Percentiles rank a stretch among this genome's conserved stretches.
Conservation (phyloP, 176 grass and related monocot species). For the Stipa capillata region DNA sequence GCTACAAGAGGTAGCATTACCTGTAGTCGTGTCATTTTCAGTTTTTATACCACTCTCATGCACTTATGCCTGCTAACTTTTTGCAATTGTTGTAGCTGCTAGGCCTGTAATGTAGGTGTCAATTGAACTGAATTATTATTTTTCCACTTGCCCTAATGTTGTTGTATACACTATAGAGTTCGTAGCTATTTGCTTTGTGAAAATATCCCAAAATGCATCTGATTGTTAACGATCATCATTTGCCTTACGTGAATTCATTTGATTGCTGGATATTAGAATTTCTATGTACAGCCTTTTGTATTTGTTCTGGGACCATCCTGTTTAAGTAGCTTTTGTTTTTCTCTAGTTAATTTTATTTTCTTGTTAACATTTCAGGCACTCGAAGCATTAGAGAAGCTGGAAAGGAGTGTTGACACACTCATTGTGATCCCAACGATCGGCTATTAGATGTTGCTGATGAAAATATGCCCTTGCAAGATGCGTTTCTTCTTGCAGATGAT, state of each 20-base stretch:
- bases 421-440: constrained; percentile 93
- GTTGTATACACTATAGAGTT: neutral
- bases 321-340: neutral
- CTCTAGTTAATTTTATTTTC: neutral
- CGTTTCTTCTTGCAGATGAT: constrained; percentile 96
- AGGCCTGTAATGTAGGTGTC: too few species aligned
- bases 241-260: neutral
- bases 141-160: neutral
- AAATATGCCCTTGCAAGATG: constrained; percentile 93
- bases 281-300: neutral
- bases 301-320: neutral
- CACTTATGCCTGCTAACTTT: too few species aligned
- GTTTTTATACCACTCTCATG: neutral
- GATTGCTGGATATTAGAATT: neutral
- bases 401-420: constrained; percentile 85
- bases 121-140: too few species aligned
- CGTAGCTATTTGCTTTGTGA: neutral
- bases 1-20: neutral
- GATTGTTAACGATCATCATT: neutral
- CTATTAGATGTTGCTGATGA: constrained; percentile 80
- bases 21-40: neutral
- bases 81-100: too few species aligned
- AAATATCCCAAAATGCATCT: neutral
- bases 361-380: constrained; percentile 46
- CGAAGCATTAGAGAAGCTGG: constrained; percentile 90